These are phyloP conservation scores for Lentinula sp. DNA, from an alignment of 768 basidiomycete genomes.

Conservation along the genomic window DNA sequence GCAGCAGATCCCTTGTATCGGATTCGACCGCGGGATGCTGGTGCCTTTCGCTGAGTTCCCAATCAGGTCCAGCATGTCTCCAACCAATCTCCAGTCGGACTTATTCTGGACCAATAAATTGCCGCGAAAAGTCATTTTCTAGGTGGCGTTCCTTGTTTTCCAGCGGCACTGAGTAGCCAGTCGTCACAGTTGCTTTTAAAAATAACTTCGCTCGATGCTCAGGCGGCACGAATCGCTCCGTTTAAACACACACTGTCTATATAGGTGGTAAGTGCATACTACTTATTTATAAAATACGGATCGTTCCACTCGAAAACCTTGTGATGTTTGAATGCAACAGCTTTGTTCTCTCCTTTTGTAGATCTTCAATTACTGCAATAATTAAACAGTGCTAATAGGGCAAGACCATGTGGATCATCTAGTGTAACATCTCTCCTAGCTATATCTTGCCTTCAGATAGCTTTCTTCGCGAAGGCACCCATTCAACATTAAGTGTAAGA, in stretches of 20 bases:
- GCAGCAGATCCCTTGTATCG: background rate
- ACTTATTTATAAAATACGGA: too few relatives aligned
- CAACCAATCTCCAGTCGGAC: slow-evolving; percentile 1
- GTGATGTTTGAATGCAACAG: background rate
- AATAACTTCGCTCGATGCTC: background rate
- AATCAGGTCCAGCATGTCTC: background rate
- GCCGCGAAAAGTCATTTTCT: background rate
- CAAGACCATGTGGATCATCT: too few relatives aligned
- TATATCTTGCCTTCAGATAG: too few relatives aligned
- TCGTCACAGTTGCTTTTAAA: background rate
- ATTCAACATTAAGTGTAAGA: too few relatives aligned
- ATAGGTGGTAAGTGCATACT: too few relatives aligned
- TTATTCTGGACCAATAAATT: slow-evolving; percentile 2
- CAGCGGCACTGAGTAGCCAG: background rate
- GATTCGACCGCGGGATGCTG: background rate
- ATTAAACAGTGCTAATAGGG: too few relatives aligned
- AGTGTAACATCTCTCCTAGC: too few relatives aligned
- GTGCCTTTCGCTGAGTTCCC: background rate
- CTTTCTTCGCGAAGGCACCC: too few relatives aligned
- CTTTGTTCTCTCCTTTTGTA: background rate
- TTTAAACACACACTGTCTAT: too few relatives aligned
- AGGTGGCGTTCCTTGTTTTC: background rate
- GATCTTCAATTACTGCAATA: too few relatives aligned
- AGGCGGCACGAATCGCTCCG: too few relatives aligned
- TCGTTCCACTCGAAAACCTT: too few relatives aligned